Conservation (phyloP, 257 asterid species). For the Vinca minor region DNA sequence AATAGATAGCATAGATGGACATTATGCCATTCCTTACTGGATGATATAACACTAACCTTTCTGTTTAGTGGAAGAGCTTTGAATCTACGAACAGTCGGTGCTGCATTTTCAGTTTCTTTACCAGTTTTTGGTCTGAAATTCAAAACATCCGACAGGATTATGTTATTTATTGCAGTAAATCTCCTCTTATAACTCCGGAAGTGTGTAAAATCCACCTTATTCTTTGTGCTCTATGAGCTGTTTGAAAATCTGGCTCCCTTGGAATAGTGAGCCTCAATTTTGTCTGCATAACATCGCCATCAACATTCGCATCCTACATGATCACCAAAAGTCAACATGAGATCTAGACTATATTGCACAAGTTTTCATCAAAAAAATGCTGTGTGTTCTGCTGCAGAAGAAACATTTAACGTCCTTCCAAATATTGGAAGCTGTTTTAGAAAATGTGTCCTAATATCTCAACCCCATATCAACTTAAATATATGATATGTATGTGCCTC, state of each 20-base stretch:
- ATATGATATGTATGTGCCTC: background rate
- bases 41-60: conserved; percentile 46
- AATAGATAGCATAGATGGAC: background rate
- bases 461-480: background rate
- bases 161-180: background rate
- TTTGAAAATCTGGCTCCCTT: conserved; percentile 72
- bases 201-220: conserved; percentile 35
- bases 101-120: conserved; percentile 37
- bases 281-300: conserved; percentile 26
- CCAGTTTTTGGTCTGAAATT: conserved; percentile 48
- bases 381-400: background rate
- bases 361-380: background rate
- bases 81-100: conserved; percentile 51
- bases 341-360: background rate
- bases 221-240: conserved; percentile 71
- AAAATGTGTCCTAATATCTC: background rate
- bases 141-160: conserved; percentile 16
- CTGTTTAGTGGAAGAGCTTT: conserved; percentile 85
- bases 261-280: conserved; percentile 71
- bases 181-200: background rate
- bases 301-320: conserved; percentile 49
- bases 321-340: conserved; percentile 9
- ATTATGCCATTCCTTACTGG: background rate
- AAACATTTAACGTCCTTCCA: background rate
- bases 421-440: background rate